Conservation (phyloP, 352 stramenopile genomes). For the Globisporangium middletonii region DNA sequence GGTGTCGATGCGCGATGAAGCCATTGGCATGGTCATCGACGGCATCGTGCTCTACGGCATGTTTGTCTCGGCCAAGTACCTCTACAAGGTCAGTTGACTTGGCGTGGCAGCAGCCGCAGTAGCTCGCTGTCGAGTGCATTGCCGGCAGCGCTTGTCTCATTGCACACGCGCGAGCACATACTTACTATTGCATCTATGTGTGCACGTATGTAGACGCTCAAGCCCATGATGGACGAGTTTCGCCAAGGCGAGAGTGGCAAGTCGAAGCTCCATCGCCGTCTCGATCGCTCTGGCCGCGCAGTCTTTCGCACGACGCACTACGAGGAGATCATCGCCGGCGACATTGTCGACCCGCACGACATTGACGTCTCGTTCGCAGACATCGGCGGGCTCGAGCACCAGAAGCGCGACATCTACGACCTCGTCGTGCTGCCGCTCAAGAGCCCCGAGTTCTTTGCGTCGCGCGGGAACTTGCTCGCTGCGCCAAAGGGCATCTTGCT, state of each 20-base stretch:
- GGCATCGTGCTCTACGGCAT: constrained; percentile 79
- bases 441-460: constrained; percentile 89
- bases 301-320: constrained; percentile 83
- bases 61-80: constrained; percentile 76
- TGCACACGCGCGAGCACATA: no score
- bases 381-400: constrained; percentile 94
- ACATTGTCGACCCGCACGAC: constrained; percentile 92
- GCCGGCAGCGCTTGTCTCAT: neutral
- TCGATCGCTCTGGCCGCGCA: constrained; percentile 53
- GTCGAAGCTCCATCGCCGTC: constrained; percentile 66
- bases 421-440: constrained; percentile 92
- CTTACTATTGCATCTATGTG: neutral
- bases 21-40: constrained; percentile 71
- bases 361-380: constrained; percentile 92
- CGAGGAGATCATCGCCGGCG: constrained; percentile 89
- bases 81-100: constrained; percentile 87
- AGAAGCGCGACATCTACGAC: constrained; percentile 96
- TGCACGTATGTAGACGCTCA: constrained; percentile 58
- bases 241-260: constrained; percentile 48
- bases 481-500: constrained; percentile 85
- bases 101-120: no score
- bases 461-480: constrained; percentile 78
- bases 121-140: neutral
- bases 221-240: constrained; percentile 84
- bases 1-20: constrained; percentile 36